Conservation (phyloP, 2,329 filamentous ascomycete species). For the Calonectria hawksworthii region DNA sequence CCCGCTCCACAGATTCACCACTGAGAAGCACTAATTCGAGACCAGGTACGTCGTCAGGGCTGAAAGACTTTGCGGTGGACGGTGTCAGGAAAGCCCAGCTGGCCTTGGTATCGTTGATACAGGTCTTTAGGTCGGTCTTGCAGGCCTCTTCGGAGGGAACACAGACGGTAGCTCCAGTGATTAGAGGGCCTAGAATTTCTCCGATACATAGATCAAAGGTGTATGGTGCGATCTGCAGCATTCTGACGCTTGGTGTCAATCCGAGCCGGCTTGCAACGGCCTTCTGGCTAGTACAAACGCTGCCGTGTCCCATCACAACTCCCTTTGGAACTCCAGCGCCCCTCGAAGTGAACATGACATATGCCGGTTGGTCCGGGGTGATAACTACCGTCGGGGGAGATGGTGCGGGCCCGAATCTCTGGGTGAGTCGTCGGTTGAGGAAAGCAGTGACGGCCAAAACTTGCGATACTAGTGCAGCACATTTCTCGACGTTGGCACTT, state of each 20-base stretch:
- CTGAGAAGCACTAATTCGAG: slow-evolving; percentile 20
- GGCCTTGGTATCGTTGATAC: neutral
- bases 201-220: slow-evolving; percentile 14
- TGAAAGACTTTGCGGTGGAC: neutral
- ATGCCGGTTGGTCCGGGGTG: slow-evolving; percentile 16
- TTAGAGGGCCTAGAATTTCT: slow-evolving; percentile 19
- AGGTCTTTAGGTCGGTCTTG: neutral
- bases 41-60: neutral
- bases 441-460: neutral
- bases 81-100: slow-evolving; percentile 10
- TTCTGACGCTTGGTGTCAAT: slow-evolving; percentile 15
- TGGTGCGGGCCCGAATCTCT: neutral
- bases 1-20: slow-evolving; percentile 22
- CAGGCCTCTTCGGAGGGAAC: slow-evolving; percentile 12
- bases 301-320: slow-evolving; percentile 35
- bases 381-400: neutral
- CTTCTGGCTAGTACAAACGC: slow-evolving; percentile 28
- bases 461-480: neutral
- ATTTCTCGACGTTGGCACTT: neutral
- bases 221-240: slow-evolving; percentile 24
- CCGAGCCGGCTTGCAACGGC: slow-evolving; percentile 10
- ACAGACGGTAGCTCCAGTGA: slow-evolving; percentile 25
- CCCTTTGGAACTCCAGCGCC: slow-evolving; percentile 44
- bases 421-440: neutral
- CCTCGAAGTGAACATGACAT: slow-evolving; percentile 44